Base-by-base conservation (phyloP, 177 flowering plant genomes). In the Telopea speciosissima region DNA sequence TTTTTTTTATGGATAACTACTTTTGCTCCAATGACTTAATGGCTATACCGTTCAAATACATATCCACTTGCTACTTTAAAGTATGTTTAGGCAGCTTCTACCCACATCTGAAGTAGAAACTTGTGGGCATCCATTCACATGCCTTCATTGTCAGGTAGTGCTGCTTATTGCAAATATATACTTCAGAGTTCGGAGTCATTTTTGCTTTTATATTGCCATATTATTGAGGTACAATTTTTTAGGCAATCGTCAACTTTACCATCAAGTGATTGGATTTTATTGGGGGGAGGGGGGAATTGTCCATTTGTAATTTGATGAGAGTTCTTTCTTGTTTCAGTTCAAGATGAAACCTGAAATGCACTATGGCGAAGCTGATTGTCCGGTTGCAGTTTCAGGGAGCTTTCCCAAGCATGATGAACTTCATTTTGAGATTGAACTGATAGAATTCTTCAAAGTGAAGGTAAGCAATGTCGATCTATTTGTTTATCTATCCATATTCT, bases 281-380 rank as follows among this genome's bases (percentile, higher is more conserved):
- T 12, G 54, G 54, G 19, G 54, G 3, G 0, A 10, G 54, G 54
- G 8, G 19, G 14, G 19, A 23, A 14, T 40, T 54, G 25, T 9
- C 54, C 54, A 49, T 24, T 52, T 54, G 26, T 19, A 3, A 8
- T 24, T 71, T 44, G 31, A 14, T 66, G n/a, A 36, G 63, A 23
- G 36, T 65, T 23, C 1, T 67, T 24, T 71, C 42, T 71, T 70
- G 45, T 79, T 80, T 72, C 87, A 92, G 97, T 91, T 95, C 77
- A 93, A 89, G 81, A 88, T 96, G 93, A 96, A 93, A 80, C 85
- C 99, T 70, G 86, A 88, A 70, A 70, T 96, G 85, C 99, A 96
- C 81, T 93, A 91, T 83, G 93, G 87, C 19, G 98, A 93, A 84
- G 90, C 72, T 68, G 89, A 90, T 75, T 96, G 99, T 79, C 99